Conservation (phyloP, 176 grass and related monocot species). For the Oryza meridionalis region DNA sequence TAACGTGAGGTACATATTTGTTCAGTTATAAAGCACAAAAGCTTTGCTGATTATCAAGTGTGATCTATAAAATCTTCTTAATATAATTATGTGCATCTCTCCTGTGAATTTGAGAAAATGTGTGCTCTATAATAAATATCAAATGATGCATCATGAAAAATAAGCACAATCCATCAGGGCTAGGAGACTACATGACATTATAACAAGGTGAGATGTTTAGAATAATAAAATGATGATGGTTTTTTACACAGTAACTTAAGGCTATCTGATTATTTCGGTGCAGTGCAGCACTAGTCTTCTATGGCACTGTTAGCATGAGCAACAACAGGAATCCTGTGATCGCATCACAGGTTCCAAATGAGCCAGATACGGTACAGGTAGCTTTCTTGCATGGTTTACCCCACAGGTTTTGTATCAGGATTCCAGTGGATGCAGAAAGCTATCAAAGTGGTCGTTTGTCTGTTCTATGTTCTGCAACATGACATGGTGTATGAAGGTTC, state of each 20-base stretch:
- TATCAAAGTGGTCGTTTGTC: conserved; percentile 38
- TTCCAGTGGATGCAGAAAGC: conserved; percentile 9
- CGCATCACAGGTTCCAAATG: not conserved
- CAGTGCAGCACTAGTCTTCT: conserved; percentile 11
- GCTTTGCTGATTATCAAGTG: not conserved
- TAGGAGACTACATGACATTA: not conserved
- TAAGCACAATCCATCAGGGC: not conserved
- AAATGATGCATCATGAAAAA: not conserved
- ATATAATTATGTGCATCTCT: too few relatives aligned
- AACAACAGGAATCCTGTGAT: conserved; percentile 25
- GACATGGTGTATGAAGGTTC: conserved; percentile 11
- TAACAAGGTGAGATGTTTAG: not conserved
- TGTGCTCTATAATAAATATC: not conserved
- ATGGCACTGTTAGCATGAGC: conserved; percentile 22
- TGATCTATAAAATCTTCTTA: not conserved
- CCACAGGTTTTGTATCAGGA: conserved; percentile 18
- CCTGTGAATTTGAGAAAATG: too few relatives aligned
- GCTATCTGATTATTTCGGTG: not conserved
- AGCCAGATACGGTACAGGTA: conserved; percentile 28
- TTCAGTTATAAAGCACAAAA: not conserved
- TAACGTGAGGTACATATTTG: not conserved
- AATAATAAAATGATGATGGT: not conserved
- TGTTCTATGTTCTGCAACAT: conserved; percentile 29
- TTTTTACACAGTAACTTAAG: conserved; percentile 13
- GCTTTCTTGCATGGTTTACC: conserved; percentile 35